phyloP scores from a whole-genome alignment of 192 early-diverging fungal species.

The Backusella circina region DNA sequence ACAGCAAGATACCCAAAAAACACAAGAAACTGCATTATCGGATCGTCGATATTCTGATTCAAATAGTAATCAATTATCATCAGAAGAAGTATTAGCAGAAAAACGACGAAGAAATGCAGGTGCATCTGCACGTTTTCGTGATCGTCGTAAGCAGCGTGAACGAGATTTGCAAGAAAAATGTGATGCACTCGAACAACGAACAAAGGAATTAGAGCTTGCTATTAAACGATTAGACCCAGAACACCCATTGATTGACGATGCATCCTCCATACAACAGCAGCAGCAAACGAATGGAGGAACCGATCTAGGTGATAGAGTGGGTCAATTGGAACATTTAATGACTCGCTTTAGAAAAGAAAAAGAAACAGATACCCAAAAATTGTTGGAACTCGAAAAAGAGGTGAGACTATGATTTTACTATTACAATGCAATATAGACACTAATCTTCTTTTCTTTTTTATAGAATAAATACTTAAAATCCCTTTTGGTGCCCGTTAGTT shows the following conservation, averaged over 20 bases:
- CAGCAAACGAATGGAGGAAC: background rate
- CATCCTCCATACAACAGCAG: background rate
- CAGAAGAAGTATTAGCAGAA: slow-evolving; percentile 56
- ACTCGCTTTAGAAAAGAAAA: slow-evolving; percentile 22
- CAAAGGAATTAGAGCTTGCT: slow-evolving; percentile 29
- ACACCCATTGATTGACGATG: background rate
- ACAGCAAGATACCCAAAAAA: background rate
- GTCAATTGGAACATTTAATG: slow-evolving; percentile 26
- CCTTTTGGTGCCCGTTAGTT: background rate
- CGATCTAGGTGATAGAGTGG: slow-evolving; percentile 21
- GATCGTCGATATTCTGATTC: background rate
- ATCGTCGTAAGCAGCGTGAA: slow-evolving; percentile 62
- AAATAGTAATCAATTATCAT: slow-evolving; percentile 13
- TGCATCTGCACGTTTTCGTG: slow-evolving; percentile 61
- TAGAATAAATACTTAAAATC: slow-evolving; percentile 5
- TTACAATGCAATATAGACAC: background rate
- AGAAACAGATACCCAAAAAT: slow-evolving; percentile 10
- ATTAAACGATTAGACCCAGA: slow-evolving; percentile 12
- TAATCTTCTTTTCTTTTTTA: background rate
- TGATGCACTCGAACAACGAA: slow-evolving; percentile 41
- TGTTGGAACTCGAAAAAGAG: slow-evolving; percentile 26
- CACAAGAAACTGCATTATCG: background rate
- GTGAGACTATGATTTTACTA: background rate
- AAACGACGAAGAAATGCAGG: slow-evolving; percentile 60
- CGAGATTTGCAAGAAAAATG: slow-evolving; percentile 52